These are phyloP conservation scores for Epichloe hybrida DNA, from an alignment of 2,329 filamentous ascomycete species.

Conservation along the genomic window DNA sequence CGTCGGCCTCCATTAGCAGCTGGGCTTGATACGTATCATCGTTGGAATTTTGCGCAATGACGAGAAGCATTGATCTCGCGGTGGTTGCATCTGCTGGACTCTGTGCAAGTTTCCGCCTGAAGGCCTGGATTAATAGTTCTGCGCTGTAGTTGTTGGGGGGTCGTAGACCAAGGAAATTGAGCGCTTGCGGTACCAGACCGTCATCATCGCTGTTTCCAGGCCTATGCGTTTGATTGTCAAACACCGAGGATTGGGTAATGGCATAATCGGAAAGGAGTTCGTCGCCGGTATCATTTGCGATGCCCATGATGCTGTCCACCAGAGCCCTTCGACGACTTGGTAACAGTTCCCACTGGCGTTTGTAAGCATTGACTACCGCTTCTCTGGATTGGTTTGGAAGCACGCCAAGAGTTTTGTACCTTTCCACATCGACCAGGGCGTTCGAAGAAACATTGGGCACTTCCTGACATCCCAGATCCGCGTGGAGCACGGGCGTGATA, in stretches of 20 bases:
- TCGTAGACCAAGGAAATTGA: constrained; percentile 21
- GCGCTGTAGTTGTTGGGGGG: constrained; percentile 22
- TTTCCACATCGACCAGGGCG: constrained; percentile 17
- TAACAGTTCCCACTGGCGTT: constrained; percentile 25
- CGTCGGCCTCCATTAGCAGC: constrained; percentile 21
- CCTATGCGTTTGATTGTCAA: constrained; percentile 21
- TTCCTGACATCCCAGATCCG: constrained; percentile 18
- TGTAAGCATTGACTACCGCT: constrained; percentile 25
- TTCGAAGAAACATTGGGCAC: constrained; percentile 14
- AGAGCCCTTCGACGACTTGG: constrained; percentile 17
- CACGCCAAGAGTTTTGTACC: constrained; percentile 24
- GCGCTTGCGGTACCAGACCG: constrained; percentile 18
- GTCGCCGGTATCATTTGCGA: constrained; percentile 23
- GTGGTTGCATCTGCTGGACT: constrained; percentile 19
- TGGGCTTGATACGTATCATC: constrained; percentile 21
- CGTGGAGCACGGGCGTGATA: constrained; percentile 19
- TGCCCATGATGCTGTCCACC: constrained; percentile 19
- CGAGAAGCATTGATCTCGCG: constrained; percentile 20
- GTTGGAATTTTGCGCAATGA: constrained; percentile 20
- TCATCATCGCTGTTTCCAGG: constrained; percentile 18
- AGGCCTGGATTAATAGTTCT: constrained; percentile 22
- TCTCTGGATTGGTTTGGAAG: constrained; percentile 22
- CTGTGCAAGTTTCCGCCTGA: constrained; percentile 18
- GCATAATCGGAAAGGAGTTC: constrained; percentile 23
- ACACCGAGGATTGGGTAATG: constrained; percentile 25